phyloP scores from a whole-genome alignment of 2,329 filamentous ascomycete species.

The Paracoccidioides lutzii region DNA sequence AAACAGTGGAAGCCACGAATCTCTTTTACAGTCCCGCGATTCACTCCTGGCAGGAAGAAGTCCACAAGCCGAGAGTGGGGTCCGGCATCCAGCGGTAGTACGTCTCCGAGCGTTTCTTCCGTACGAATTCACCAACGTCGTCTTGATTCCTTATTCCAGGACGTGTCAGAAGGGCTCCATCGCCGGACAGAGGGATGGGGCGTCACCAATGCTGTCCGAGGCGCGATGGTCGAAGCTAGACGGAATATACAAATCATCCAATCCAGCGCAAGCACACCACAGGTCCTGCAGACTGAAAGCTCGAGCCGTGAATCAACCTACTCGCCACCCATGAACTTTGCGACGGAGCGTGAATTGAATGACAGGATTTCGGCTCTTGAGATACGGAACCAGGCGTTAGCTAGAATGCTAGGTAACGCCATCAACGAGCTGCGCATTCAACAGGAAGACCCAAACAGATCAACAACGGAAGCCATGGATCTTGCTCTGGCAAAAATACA shows the following conservation, averaged over 20 bases:
- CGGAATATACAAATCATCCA: constrained; percentile 36
- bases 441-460: constrained; percentile 14
- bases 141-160: constrained; percentile 35
- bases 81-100: constrained; percentile 11
- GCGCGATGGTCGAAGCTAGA: constrained; percentile 35
- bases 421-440: constrained; percentile 29
- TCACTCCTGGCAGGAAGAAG: constrained; percentile 6
- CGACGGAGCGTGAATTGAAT: constrained; percentile 17
- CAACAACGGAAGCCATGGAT: constrained; percentile 4
- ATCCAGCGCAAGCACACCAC: constrained; percentile 23
- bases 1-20: constrained; percentile 10
- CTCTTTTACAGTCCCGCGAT: not conserved
- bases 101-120: constrained; percentile 27
- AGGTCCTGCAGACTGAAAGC: constrained; percentile 12
- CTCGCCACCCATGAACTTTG: constrained; percentile 7
- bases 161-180: constrained; percentile 37
- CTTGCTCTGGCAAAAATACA: constrained; percentile 28
- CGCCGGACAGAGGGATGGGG: constrained; percentile 37
- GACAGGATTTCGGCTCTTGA: constrained; percentile 25
- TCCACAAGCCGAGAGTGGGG: constrained; percentile 4
- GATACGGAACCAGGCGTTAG: constrained; percentile 29
- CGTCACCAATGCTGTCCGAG: constrained; percentile 36
- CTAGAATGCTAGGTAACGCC: constrained; percentile 29
- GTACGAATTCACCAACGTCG: constrained; percentile 28
- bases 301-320: constrained; percentile 9